A percentile compares a stretch with the other conserved stretches of the same genome.
Evolutionary conservation across 2,329 filamentous ascomycete species (phyloP).

Genomic region (Monosporascus sp.): DNA sequence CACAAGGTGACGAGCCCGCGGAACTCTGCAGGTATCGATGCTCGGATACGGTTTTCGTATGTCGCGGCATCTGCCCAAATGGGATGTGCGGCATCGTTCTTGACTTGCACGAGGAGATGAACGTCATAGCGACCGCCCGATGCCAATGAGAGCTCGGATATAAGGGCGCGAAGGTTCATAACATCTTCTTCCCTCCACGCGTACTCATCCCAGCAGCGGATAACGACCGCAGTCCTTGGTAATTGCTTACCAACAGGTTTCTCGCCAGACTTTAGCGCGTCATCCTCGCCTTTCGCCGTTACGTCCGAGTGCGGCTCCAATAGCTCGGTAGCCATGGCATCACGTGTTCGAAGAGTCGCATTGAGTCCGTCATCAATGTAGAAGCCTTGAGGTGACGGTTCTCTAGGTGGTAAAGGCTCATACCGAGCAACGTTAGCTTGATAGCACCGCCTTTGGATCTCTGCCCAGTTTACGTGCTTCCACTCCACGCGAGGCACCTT

Average conservation of each 20-base stretch:
- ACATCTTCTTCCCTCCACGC: constrained; percentile 74
- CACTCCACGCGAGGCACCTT: constrained; percentile 70
- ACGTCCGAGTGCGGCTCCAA: constrained; percentile 6
- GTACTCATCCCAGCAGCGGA: constrained; percentile 79
- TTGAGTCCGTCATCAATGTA: constrained; percentile 36
- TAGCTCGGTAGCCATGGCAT: constrained; percentile 12
- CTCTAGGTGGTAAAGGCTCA: constrained; percentile 37
- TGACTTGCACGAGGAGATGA: constrained; percentile 79
- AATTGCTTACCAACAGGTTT: constrained; percentile 21
- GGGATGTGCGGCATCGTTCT: constrained; percentile 65
- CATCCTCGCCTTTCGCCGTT: constrained; percentile 14
- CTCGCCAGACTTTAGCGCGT: constrained; percentile 9
- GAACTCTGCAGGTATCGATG: constrained; percentile 77
- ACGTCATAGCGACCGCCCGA: constrained; percentile 85
- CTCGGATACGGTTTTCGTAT: constrained; percentile 62
- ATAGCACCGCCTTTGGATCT: constrained; percentile 69
- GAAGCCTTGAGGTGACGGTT: constrained; percentile 43
- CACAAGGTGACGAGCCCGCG: constrained; percentile 83
- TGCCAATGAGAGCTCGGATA: constrained; percentile 73
- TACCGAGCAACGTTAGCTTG: constrained; percentile 67
- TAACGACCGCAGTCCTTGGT: constrained; percentile 68
- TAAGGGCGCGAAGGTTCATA: constrained; percentile 75
- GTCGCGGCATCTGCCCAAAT: constrained; percentile 71
- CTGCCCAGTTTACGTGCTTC: constrained; percentile 69
- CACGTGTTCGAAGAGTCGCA: constrained; percentile 17